Percentiles rank a stretch among this genome's conserved stretches.
Conservation (phyloP, 768 basidiomycete genomes). For the Suillus tomentosus region DNA sequence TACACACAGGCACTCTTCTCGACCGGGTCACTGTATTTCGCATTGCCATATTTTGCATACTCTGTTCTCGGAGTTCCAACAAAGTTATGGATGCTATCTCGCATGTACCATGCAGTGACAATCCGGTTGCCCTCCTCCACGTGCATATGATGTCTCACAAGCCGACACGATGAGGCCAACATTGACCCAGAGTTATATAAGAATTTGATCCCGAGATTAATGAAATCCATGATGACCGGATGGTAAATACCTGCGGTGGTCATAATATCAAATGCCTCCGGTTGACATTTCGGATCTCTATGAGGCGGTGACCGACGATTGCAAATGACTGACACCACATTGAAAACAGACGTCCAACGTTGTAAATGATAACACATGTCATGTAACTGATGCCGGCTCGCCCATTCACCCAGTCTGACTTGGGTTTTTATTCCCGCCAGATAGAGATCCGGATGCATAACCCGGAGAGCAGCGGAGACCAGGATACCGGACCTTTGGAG, state of each 20-base stretch:
- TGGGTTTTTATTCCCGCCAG: not conserved
- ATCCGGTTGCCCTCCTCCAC: not conserved
- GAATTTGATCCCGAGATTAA: not conserved
- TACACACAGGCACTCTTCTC: too few relatives aligned
- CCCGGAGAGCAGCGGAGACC: not conserved
- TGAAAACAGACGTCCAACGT: not conserved
- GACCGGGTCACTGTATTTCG: too few relatives aligned
- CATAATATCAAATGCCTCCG: conserved; percentile 2
- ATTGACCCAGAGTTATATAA: not conserved
- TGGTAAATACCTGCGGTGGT: not conserved
- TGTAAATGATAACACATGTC: not conserved
- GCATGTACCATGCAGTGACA: conserved; percentile 1
- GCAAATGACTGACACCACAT: not conserved
- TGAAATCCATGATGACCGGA: not conserved
- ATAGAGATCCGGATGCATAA: conserved; percentile 1
- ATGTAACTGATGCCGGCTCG: not conserved
- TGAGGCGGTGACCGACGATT: not conserved
- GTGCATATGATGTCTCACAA: not conserved
- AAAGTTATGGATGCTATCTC: not conserved
- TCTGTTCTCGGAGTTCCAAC: not conserved
- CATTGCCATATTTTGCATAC: not conserved
- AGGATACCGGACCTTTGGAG: not conserved
- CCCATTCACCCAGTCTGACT: not conserved
- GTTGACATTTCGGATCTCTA: not conserved
- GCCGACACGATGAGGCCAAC: not conserved